Evolutionary conservation across 805 yeast species (phyloP), one percentile per base, ranked within the genome.

Genomic region (Saccharomycopsis amapae): DNA sequence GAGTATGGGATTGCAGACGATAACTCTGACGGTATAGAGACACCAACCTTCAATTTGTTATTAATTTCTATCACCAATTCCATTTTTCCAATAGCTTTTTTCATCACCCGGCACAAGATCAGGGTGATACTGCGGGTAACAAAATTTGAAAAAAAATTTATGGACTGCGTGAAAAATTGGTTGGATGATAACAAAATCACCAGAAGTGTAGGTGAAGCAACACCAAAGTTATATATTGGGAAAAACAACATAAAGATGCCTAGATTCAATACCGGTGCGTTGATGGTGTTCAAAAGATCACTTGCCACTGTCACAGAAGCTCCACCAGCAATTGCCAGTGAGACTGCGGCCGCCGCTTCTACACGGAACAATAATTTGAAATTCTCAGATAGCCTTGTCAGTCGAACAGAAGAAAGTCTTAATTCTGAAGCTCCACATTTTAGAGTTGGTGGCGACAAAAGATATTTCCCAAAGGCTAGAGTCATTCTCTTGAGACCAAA

Each of bases 391-490:
- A 28, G 12, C 10, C 17, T 63, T 35, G 42, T 61, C 50, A 66
- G 67, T 35, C 59, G 59, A 46, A 66, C 65, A 44, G 65, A 69
- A 55, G 73, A 74, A 28, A 76, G 79, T 48, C 71, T 82, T 36
- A 78, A 72, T 23, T 65, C 64, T 43, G 87, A 81, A 34, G 71
- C 71, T 53, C 81, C 96, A 2, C 96, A 88, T 68, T 90, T 87
- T 74, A 71, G 69, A 34, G 76, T 84, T 5, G 98, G 98, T 57
- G 81, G 77, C 4, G 78, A 74, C 53, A 71, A 83, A 52, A 69
- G 84, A 7, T 89, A 78, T 61, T 85, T 90, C 62, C 98, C 98
- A 26, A 78, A 79, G 51, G 96, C 94, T 1, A 72, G 90, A 51
- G 71, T 90, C 32, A 77, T 85, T 42, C 69, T 90, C 26, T 66